Evolutionary conservation across 257 asterid species (phyloP), one percentile per base, ranked within the genome.

Genomic region (Solanum verrucosum): DNA sequence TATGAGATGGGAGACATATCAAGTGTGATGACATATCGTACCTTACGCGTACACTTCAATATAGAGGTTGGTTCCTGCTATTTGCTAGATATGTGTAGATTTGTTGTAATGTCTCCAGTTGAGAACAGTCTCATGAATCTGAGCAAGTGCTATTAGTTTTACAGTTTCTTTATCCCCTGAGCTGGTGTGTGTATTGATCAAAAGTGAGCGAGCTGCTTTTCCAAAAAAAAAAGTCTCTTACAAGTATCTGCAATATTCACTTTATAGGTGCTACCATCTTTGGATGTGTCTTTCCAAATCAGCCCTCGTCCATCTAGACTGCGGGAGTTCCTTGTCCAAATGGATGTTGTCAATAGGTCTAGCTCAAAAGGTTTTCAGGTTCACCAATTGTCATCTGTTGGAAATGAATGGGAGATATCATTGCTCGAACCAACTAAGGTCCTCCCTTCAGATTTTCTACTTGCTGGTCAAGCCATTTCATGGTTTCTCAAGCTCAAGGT

Each of bases 401-500:
- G 98, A 88, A 91, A 95, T 86, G 93, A 93, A 87, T 97, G 99
- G 99, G 95, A 95, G 88, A 94, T 97, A 87, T 89, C 95, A 67
- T 89, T 95, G 90, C 95, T 97, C 89, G 95, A 92, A 84, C 95
- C 97, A 63, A 83, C 92, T 49, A 85, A 95, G 75, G 86, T 88
- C 91, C 84, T 88, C 89, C 93, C 98, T 42, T 90, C 91, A 88
- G 93, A 93, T 73, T 82, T 87, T 83, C 88, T 97, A 67, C 87
- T 90, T 93, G 96, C 99, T 90, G 99, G 99, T 82, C 98, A 97
- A 91, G 98, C 98, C 33, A 81, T 96, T 81, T 94, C 99, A 40
- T 94, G 93, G 91, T 95, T 95, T 94, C 94, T 97, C 95, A 94
- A 93, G 91, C 94, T 97, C 77, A 96, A 96, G 99, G 99, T 97